Conservation (phyloP, 371 early-diverging fungal genomes). For the Lichtheimia hyalospora region DNA sequence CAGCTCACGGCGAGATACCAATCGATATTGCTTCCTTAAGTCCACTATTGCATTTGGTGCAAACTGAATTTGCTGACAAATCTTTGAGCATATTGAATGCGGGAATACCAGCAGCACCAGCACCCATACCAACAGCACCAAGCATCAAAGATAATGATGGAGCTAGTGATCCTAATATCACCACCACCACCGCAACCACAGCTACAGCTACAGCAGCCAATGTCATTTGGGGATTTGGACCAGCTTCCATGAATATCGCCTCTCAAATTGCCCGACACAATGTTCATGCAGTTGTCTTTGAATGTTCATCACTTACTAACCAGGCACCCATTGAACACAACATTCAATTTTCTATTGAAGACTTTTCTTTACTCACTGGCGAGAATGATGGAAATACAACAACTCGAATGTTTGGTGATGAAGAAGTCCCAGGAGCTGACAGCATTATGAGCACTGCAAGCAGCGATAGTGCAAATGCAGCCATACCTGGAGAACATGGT, state of each 20-base stretch:
- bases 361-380: conserved; percentile 43
- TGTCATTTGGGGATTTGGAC: conserved; percentile 34
- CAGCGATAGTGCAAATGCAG: not conserved
- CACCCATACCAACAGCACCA: conserved; percentile 4
- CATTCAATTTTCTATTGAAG: conserved; percentile 50
- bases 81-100: conserved; percentile 73
- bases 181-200: conserved; percentile 2
- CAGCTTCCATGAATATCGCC: conserved; percentile 22
- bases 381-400: conserved; percentile 17
- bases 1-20: not conserved
- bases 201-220: conserved; percentile 20
- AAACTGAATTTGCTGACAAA: conserved; percentile 64
- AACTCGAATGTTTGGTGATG: not conserved
- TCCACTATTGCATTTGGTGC: conserved; percentile 60
- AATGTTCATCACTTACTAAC: conserved; percentile 47
- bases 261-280: conserved; percentile 46
- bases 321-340: conserved; percentile 43
- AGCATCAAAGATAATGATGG: conserved; percentile 4
- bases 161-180: conserved; percentile 3
- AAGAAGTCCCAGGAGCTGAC: not conserved
- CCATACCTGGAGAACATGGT: not conserved
- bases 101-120: conserved; percentile 45
- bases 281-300: conserved; percentile 53
- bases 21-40: conserved; percentile 49
- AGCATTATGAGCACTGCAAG: not conserved